Evolutionary conservation across 495 filamentous ascomycete species (phyloP), one percentile per base, ranked within the genome.

Genomic region (Penicillium roqueforti): DNA sequence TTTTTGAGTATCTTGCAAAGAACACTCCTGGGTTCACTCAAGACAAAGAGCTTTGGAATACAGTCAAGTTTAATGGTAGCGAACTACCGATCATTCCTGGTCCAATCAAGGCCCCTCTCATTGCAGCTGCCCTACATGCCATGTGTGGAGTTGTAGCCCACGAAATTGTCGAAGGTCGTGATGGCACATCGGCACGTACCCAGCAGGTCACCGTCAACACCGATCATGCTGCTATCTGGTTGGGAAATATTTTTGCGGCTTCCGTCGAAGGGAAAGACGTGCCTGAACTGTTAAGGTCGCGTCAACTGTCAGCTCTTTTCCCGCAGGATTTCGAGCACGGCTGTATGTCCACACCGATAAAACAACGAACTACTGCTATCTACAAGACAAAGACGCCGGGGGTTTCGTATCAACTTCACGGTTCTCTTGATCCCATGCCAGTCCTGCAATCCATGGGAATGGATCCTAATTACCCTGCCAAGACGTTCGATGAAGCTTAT

Each of bases 341-440:
- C 7, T 46, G 26, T 16, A 46, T 46, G 60, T 56, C 32, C 14
- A 47, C 16, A n/a, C 42, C 42, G 3, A 14, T 55, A 6, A 41
- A 23, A 13, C 34, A n/a, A 6, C 56, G 64, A 22, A 23, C 64
- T 9, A 67, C 62, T 3, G 60, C 64, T 1, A 47, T 66, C 3
- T 70, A 68, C 22, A 49, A 56, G 20, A 68, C 64, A 2, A 64
- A 64, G 23, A 41, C 51, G 25, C 56, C 57, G 0, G 34, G 43
- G 0, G 57, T 66, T 4, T 70, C 58, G 60, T 70, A 64, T 34
- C 67, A 70, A 40, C 57, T 70, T 7, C 65, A 70, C 37, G 67
- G 62, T 1, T 68, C 62, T 0, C 50, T 70, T 1, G 28, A 68
- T 41, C 57, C 67, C 0, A 29, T 39, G 4, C 19, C 42, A 8